Base-by-base conservation (phyloP, 2,329 filamentous ascomycete species). In the Akanthomyces lecanii region DNA sequence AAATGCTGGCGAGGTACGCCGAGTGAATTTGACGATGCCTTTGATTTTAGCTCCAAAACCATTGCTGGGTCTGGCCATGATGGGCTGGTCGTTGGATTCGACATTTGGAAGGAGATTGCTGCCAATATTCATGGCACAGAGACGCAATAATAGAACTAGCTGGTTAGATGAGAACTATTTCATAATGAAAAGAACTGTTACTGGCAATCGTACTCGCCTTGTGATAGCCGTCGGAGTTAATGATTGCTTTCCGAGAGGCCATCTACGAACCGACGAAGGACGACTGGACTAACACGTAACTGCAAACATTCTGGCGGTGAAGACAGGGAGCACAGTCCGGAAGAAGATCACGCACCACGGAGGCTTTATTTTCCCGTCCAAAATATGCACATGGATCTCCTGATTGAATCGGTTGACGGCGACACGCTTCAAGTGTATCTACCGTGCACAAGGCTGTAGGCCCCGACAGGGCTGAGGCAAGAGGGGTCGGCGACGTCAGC, bases 401-500 rank as follows among this genome's bases (percentile, higher is more conserved):
- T 36, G 28, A 21, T 5, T 23, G 16, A 57, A 10, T 12, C 5
- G 16, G 6, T 10, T 18, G 6, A 14, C 25, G 16, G 28, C 21
- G 33, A 28, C 33, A 50, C 21, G 6, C 33, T 16, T 12, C 10
- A 6, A 50, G 23, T 38, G 28, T 18, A 36, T 38, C 30, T 0
- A 28, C 40, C 14, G 28, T 28, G 25, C 28, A 33, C 42, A 38
- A 54, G 50, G 58, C 50, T 47, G 58, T 28, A 21, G 6, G 18
- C 40, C n/a, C 14, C 14, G 38, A 53, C 36, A 38, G 47, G 28
- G 30, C 38, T 44, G 18, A 33, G 18, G 25, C 30, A 62, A 63
- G 61, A 63, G 61, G 61, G 61, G 61, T 52, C 38, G 14, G 30
- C 53, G 36, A 51, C 61, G 53, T 62, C 61, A 52, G 30, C 53